Evolutionary conservation across 148 eudicot species (phyloP).

Genomic region (Pouteria glomerata): DNA sequence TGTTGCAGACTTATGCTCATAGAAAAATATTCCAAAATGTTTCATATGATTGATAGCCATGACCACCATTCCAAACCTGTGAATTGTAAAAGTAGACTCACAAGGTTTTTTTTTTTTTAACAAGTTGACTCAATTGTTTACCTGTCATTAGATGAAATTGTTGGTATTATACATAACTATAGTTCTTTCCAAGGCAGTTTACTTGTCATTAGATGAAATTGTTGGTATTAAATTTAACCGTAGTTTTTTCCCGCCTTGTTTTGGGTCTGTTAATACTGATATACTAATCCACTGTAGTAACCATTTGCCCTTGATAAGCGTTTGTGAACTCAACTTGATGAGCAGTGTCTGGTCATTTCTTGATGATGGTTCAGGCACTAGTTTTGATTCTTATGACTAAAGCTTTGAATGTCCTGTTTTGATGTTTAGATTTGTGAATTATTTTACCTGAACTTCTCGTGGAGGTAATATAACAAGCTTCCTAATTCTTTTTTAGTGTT

Average conservation of each 20-base stretch:
- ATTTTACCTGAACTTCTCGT: background rate
- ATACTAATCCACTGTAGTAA: background rate
- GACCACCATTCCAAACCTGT: too few species aligned
- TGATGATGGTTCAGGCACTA: background rate
- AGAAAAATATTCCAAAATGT: background rate
- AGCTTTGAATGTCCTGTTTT: background rate
- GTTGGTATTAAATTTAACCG: background rate
- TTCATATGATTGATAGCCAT: too few species aligned
- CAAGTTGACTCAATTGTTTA: too few species aligned
- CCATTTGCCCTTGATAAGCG: background rate
- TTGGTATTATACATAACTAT: too few species aligned
- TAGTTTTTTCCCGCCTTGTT: background rate
- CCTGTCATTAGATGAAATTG: too few species aligned
- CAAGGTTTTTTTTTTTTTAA: too few species aligned
- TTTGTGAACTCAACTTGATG: background rate
- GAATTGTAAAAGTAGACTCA: background rate
- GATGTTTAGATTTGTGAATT: background rate
- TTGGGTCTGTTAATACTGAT: background rate
- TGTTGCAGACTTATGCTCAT: background rate
- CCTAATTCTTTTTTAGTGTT: background rate
- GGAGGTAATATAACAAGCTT: background rate
- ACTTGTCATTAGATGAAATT: background rate
- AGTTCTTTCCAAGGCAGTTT: too few species aligned
- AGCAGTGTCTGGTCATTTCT: background rate
- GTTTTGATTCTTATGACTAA: background rate